phyloP scores from a whole-genome alignment of 2,329 filamentous ascomycete genomes.

The Hymenoscyphus scutula region DNA sequence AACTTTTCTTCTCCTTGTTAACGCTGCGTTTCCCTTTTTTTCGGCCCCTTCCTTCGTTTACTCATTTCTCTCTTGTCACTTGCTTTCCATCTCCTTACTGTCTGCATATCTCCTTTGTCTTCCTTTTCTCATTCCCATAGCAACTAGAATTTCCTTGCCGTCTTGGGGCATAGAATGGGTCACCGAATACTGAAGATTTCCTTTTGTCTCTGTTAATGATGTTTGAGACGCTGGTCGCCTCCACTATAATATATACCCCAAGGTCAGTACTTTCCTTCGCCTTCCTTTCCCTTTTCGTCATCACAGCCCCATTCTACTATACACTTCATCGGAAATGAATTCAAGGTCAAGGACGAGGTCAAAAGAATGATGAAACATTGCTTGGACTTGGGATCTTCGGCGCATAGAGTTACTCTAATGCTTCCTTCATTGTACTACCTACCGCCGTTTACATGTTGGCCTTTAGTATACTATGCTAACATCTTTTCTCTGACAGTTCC shows the following conservation, averaged over 20 bases:
- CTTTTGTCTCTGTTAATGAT: conserved; percentile 32
- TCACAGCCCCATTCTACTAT: neutral
- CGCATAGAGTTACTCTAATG: conserved; percentile 3
- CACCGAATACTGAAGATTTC: conserved; percentile 17
- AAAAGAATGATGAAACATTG: conserved; percentile 14
- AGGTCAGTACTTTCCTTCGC: conserved; percentile 30
- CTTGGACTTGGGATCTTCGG: conserved; percentile 8
- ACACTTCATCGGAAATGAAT: conserved; percentile 5
- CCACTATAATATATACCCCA: conserved; percentile 29
- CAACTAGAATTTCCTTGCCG: conserved; percentile 16
- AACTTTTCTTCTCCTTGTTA: conserved; percentile 16
- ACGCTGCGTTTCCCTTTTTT: conserved; percentile 11
- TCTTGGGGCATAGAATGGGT: conserved; percentile 16
- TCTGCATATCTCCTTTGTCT: conserved; percentile 25
- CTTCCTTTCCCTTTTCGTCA: conserved; percentile 2
- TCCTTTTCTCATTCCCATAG: conserved; percentile 34
- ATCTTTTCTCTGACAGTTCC: conserved; percentile 19
- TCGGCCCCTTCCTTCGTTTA: conserved; percentile 13
- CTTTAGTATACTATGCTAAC: conserved; percentile 22
- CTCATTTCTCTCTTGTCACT: conserved; percentile 13
- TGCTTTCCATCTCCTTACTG: conserved; percentile 9
- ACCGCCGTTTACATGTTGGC: conserved; percentile 10
- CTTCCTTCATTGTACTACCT: conserved; percentile 9
- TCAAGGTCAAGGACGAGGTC: conserved; percentile 9
- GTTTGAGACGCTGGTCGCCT: conserved; percentile 37